Base-by-base conservation (phyloP, 2,329 filamentous ascomycete species). In the Cladophialophora yegresii region DNA sequence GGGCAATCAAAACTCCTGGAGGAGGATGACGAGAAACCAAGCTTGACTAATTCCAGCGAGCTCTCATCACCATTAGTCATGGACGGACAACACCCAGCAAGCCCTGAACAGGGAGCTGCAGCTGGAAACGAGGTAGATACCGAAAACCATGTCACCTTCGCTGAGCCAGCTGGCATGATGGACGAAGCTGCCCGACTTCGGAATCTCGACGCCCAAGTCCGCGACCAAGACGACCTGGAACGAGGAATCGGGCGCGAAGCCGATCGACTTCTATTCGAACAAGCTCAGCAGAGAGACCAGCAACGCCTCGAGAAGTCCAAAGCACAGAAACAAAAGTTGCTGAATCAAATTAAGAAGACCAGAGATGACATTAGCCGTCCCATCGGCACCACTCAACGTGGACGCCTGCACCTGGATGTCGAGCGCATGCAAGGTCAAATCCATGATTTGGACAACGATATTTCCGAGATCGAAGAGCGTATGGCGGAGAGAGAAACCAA, bases 201-300 rank as follows among this genome's bases (percentile, higher is more conserved):
- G 63, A 84, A 84, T 50, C 78, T 92, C 47, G 87, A 89, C 4
- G 84, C 87, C 58, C 83, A 88, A 63, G 86, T 95, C 23, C 87
- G 91, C 63, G 87, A 96, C 72, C 93, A 98, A 75, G 89, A 93
- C 78, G 93, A 97, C 64, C 80, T 98, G 22, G 93, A 97, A 76
- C 85, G 92, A 67, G 92, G 96, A 73, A 96, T 98, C 68, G 84
- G 85, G 30, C 81, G 82, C 51, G 84, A 88, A 75, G 86, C 86
- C 43, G 85, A 87, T 72, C 81, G 82, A 69, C 73, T 87, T 54
- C 80, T 89, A 53, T 80, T 79, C 7, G 84, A 87, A 71, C 85
- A 88, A 74, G 86, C 85, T 1, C 83, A 88, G 71, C 84, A 87
- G 73, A 82, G 86, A 22, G 86, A 89, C 71, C 81, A 83, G 66